Evolutionary conservation across 352 stramenopile genomes (phyloP).

Genomic region (Globisporangium paroecandrum): DNA sequence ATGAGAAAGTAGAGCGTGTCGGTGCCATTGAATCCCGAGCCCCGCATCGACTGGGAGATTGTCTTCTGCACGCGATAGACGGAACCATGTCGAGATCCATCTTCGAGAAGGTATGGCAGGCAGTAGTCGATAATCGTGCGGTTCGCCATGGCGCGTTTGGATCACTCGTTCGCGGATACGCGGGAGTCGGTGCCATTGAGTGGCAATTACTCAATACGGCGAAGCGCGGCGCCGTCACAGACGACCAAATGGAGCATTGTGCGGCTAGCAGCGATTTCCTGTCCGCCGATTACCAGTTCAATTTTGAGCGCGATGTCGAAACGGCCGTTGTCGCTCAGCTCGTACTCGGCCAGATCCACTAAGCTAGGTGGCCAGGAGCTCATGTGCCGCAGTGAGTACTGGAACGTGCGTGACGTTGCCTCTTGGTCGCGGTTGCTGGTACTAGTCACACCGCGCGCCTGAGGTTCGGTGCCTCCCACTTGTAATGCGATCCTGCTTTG

Average conservation of each 20-base stretch:
- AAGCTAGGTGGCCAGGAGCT: conserved; percentile 21
- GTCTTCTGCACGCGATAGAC: conserved; percentile 40
- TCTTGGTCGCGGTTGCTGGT: neutral
- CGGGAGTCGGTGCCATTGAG: neutral
- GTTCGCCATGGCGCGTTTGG: conserved; percentile 51
- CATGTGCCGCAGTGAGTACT: conserved; percentile 25
- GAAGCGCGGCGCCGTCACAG: conserved; percentile 27
- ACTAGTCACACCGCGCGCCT: neutral
- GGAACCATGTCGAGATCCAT: conserved; percentile 28
- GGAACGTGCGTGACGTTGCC: conserved; percentile 4
- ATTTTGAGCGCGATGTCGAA: conserved; percentile 47
- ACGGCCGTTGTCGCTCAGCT: conserved; percentile 29
- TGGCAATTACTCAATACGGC: conserved; percentile 15
- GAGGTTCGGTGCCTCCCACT: no score
- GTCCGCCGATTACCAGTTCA: conserved; percentile 28
- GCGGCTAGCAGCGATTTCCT: conserved; percentile 26
- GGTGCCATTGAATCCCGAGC: conserved; percentile 13
- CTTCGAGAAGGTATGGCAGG: conserved; percentile 39
- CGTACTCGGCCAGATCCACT: conserved; percentile 36
- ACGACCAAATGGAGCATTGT: conserved; percentile 49
- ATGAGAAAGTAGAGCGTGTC: conserved; percentile 42
- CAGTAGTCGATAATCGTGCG: conserved; percentile 49
- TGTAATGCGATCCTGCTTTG: no score
- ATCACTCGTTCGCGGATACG: conserved; percentile 16
- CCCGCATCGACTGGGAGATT: conserved; percentile 11